Evolutionary conservation across 2,329 filamentous ascomycete species (phyloP).

Genomic region (Elsinoe batatas): DNA sequence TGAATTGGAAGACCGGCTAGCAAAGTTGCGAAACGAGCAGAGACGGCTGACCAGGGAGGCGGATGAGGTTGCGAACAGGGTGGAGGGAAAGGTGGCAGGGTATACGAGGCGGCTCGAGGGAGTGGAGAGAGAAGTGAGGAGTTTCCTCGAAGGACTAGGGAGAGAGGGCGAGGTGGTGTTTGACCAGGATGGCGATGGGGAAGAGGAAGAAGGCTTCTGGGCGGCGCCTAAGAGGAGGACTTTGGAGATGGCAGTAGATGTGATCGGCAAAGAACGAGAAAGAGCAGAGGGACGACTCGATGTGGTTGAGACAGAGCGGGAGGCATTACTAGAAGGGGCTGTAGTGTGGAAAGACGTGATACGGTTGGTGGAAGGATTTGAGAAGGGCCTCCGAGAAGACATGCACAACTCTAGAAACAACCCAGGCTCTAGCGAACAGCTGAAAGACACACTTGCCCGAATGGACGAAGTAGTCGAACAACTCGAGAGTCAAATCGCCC

Average conservation of each 20-base stretch:
- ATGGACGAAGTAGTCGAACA: constrained; percentile 49
- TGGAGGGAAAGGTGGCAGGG: constrained; percentile 62
- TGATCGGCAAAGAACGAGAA: constrained; percentile 57
- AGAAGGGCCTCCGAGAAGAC: constrained; percentile 49
- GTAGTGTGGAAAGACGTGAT: constrained; percentile 56
- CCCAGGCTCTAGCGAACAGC: constrained; percentile 17
- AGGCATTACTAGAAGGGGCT: constrained; percentile 58
- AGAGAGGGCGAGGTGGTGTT: background rate
- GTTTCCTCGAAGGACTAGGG: constrained; percentile 43
- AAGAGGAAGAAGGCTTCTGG: constrained; percentile 20
- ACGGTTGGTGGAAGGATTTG: constrained; percentile 52
- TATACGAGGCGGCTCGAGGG: constrained; percentile 59
- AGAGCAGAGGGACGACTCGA: constrained; percentile 46
- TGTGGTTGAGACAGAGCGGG: constrained; percentile 51
- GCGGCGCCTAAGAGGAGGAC: constrained; percentile 57
- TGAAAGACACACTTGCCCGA: constrained; percentile 36
- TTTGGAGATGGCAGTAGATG: constrained; percentile 58
- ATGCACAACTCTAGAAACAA: constrained; percentile 33
- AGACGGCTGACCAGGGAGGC: constrained; percentile 51
- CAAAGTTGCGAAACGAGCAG: constrained; percentile 50
- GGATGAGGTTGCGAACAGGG: constrained; percentile 51
- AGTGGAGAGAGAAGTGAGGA: constrained; percentile 52
- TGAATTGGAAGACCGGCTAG: constrained; percentile 54
- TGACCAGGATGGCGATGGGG: background rate
- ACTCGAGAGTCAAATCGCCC: constrained; percentile 44